Evolutionary conservation across 2,329 filamentous ascomycete genomes (phyloP), one percentile per base, ranked within the genome.

Genomic region (Cercospora zeae-maydis): DNA sequence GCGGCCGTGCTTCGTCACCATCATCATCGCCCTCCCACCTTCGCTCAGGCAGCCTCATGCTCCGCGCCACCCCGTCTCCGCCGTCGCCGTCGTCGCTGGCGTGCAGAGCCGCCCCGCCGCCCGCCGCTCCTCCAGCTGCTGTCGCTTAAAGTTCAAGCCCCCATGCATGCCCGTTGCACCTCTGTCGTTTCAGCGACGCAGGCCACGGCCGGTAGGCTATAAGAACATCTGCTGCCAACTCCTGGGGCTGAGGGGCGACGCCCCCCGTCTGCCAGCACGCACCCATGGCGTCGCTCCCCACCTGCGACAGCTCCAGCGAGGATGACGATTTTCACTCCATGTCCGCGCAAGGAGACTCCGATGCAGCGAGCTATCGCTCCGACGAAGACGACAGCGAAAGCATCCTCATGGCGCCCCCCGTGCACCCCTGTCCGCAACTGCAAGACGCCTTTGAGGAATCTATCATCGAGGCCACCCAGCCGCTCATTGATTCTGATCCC

Each of bases 391-490:
- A 53, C 21, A 6, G 24, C 24, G 39, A 21, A 21, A 45, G 39
- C 2, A 61, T 55, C 33, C 49, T 61, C 51, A 68, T 73, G 57
- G 62, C 66, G n/a, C 73, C 80, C 64, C 84, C 84, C n/a, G 74
- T 77, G 47, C 91, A 96, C 73, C 91, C 91, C 6, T 88, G 95
- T 57, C 79, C 85, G 14, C 83, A 84, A 31, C 90, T 95, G 85
- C 91, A 95, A 75, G 85, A 84, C 65, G 90, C 91, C 65, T 95
- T 96, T 74, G 87, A 90, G 70, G 91, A 95, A 77, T 93, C 90
- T 1, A 85, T 95, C 69, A 79, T 86, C 62, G 91, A 95, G 72
- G 88, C 88, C 34, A 85, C 85, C 13, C 78, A 80, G n/a, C 71
- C 67, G 66, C 72, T 58, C 69, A 69, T 66, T 64, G 73, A 54